Conservation (phyloP, 805 yeast species). For the Tetrapisispora fleetii region DNA sequence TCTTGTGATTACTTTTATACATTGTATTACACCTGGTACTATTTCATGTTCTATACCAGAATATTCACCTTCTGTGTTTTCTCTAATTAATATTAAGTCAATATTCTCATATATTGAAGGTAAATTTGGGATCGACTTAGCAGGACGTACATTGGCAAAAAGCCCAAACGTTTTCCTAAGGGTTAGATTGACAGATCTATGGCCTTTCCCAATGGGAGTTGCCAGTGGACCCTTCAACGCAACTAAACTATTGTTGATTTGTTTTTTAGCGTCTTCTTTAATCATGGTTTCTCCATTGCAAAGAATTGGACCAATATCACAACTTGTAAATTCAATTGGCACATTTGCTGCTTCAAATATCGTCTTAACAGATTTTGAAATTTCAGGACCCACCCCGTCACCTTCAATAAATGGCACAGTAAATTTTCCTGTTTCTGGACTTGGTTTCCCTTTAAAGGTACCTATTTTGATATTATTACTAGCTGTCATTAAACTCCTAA, state of each 20-base stretch:
- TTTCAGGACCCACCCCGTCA: conserved; percentile 96
- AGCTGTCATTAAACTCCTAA: conserved; percentile 5
- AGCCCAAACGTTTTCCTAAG: conserved; percentile 93
- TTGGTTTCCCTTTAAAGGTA: conserved; percentile 25
- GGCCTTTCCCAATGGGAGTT: conserved; percentile 98
- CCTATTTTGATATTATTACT: conserved; percentile 25
- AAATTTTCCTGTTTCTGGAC: conserved; percentile 65
- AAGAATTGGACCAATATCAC: conserved; percentile 88
- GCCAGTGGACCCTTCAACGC: conserved; percentile 98
- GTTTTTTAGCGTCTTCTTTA: conserved; percentile 84
- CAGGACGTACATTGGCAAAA: conserved; percentile 96
- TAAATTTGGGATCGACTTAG: conserved; percentile 87
- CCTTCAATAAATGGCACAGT: conserved; percentile 95
- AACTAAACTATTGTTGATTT: conserved; percentile 84
- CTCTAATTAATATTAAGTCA: conserved; percentile 93
- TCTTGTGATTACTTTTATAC: conserved; percentile 92
- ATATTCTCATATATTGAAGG: conserved; percentile 74
- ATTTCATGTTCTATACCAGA: conserved; percentile 98
- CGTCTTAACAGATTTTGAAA: conserved; percentile 85
- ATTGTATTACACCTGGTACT: conserved; percentile 97
- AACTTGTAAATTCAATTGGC: conserved; percentile 95
- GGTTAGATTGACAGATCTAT: conserved; percentile 92
- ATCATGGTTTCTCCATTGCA: conserved; percentile 88
- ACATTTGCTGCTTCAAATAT: conserved; percentile 90
- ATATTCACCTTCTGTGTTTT: conserved; percentile 98